Evolutionary conservation across 768 basidiomycete genomes (phyloP), one percentile per base, ranked within the genome.

Genomic region (Amanita pallidorosea): DNA sequence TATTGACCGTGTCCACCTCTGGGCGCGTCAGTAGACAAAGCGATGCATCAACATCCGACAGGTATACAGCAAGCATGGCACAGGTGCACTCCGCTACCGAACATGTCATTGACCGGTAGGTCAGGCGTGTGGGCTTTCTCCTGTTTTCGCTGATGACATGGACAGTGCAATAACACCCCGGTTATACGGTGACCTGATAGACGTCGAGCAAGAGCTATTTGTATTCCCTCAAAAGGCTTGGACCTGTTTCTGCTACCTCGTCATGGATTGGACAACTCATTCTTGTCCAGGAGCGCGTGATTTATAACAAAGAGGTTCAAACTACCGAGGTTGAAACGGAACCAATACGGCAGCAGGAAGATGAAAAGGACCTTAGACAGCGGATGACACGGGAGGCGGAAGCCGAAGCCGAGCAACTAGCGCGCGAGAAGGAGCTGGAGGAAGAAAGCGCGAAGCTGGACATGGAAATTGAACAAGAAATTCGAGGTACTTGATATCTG

Each of bases 201-300:
- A 95, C 56, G 75, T 88, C 15, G 88, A 92, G 56, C 83, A 90
- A 60, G 93, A 96, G 61, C 69, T 96, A 5, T 95, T 90, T 57
- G 92, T 94, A 58, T 68, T 93, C 9, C 92, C 92, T 2, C 81
- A 85, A 59, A 90, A 86, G 71, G 92, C 90, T 50, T 43, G 70
- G 59, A 7, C 15, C 5, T n/a, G 23, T 41, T 22, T 12, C 43
- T 40, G 9, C 22, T 12, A 37, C 7, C n/a, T 15, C 36, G 13
- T n/a, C n/a, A n/a, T 47, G 13, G 40, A 47, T 11, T 42, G 36
- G 17, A 51, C 42, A 43, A 50, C 13, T 45, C 36, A 43, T 51
- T 53, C 13, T 15, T 51, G 15, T 38, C 41, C 58, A 85, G 85
- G 85, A 88, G 67, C 81, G 81, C 29, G 83, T 86, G 12, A 78